Evolutionary conservation across 2,329 filamentous ascomycete species (phyloP).

Genomic region (Ascochyta pisi): DNA sequence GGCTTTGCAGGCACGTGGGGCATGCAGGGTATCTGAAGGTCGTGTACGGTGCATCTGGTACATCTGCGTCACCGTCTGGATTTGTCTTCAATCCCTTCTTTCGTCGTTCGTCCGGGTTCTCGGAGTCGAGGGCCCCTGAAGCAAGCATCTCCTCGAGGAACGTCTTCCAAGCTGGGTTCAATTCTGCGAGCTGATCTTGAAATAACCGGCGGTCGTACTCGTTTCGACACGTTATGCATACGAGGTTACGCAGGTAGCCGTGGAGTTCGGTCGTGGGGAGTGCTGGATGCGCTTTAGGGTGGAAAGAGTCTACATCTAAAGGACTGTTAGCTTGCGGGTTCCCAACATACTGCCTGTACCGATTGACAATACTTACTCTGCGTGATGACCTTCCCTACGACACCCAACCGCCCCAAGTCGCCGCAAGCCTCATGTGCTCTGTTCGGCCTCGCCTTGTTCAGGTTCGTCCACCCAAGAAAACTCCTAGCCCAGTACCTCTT

Average conservation of each 20-base stretch:
- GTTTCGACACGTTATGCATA: conserved; percentile 79
- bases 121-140: conserved; percentile 77
- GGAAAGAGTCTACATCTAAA: conserved; percentile 88
- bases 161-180: conserved; percentile 86
- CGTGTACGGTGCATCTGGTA: conserved; percentile 84
- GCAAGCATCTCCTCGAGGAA: conserved; percentile 76
- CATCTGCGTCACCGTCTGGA: conserved; percentile 91
- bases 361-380: conserved; percentile 66
- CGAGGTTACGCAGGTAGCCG: conserved; percentile 81
- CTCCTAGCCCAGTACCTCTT: conserved; percentile 96
- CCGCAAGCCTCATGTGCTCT: conserved; percentile 77
- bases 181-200: conserved; percentile 73
- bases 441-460: conserved; percentile 82
- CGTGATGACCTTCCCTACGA: conserved; percentile 80
- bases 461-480: conserved; percentile 88
- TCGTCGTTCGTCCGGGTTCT: conserved; percentile 73
- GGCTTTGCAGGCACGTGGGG: conserved; percentile 74
- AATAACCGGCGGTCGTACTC: conserved; percentile 76
- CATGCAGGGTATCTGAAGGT: conserved; percentile 93
- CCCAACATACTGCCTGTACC: background rate
- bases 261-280: conserved; percentile 85
- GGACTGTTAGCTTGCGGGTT: background rate
- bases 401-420: conserved; percentile 73
- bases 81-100: conserved; percentile 80
- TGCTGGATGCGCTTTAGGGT: conserved; percentile 75